Evolutionary conservation across 768 basidiomycete species (phyloP), one percentile per base, ranked within the genome.

Genomic region (Leccinum disarticulatum): DNA sequence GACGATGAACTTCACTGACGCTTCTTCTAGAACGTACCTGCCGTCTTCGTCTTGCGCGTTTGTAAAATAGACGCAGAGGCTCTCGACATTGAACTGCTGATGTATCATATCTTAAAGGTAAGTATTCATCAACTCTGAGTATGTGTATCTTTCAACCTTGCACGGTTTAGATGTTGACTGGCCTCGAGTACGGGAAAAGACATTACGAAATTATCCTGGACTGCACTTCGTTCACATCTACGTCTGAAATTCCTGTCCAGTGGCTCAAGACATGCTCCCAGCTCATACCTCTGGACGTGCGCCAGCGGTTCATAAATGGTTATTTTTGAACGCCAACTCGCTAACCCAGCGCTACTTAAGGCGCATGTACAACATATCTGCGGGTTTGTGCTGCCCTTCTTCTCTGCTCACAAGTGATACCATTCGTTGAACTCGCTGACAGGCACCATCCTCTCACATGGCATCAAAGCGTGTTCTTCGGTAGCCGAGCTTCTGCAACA

Each of bases 181-280:
- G 79, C 8, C 73, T 81, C 7, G 72, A 68, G 15, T 81, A 86
- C 69, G 75, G 73, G 46, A 73, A 80, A 49, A 80, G 80, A 30
- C 59, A 69, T 4, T 91, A 87, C 68, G 89, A 93, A 51, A 76
- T 95, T 52, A 82, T 95, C 62, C 68, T 94, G 33, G 93, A 95
- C 65, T 93, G 88, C 73, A 93, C 92, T 36, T 82, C 81, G 9
- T 93, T 94, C 70, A 80, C 85, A 3, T 79, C 87, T 2, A 80
- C 81, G 10, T 90, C 91, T 0, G 90, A 93, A 72, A 77, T 93
- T 8, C 93, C 93, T 0, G 76, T 90, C 9, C 87, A 90, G 61
- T 92, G 89, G 88, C 69, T 93, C 50, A 91, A 88, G 71, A 88
- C 85, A 56, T 87, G 88, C 60, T 81, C 86, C 13, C 90, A 93